These are phyloP conservation scores for Scutellaria minor DNA, from an alignment of 257 asterid species.

Conservation along the genomic window DNA sequence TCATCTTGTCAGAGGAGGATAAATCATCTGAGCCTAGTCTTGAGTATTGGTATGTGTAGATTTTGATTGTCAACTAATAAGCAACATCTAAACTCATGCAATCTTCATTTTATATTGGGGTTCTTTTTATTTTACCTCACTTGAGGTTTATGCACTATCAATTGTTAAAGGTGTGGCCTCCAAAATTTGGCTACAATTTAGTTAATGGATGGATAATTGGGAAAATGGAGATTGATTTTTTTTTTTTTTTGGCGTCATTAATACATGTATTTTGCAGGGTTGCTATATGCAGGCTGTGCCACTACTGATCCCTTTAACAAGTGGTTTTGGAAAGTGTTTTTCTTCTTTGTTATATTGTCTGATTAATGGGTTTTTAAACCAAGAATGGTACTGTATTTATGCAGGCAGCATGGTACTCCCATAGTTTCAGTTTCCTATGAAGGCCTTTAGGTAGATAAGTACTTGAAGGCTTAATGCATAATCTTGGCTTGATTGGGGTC, in stretches of 20 bases:
- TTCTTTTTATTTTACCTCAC: constrained; percentile 1
- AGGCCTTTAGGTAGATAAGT: neutral
- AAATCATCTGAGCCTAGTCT: constrained; percentile 97
- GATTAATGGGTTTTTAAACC: neutral
- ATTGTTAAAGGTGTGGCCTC: constrained; percentile 21
- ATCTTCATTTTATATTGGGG: constrained; percentile 15
- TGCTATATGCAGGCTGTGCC: constrained; percentile 17
- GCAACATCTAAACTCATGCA: neutral
- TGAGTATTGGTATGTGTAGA: constrained; percentile 79
- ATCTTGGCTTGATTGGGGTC: neutral
- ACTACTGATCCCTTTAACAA: constrained; percentile 2
- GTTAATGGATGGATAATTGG: constrained; percentile 17
- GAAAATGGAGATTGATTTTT: constrained; percentile 29
- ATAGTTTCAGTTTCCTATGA: neutral
- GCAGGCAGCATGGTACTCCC: constrained; percentile 22
- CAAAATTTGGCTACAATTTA: too few species aligned
- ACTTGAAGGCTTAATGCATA: constrained; percentile 1
- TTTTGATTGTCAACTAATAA: constrained; percentile 27
- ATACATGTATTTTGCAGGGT: constrained; percentile 15
- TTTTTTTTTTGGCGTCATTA: neutral
- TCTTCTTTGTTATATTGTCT: constrained; percentile 17
- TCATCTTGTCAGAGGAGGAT: constrained; percentile 98
- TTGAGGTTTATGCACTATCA: constrained; percentile 13
- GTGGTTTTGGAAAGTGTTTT: neutral
- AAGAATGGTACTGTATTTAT: neutral